Evolutionary conservation across 192 early-diverging fungal species (phyloP), one percentile per base, ranked within the genome.

Genomic region (Linnemannia schmuckeri): DNA sequence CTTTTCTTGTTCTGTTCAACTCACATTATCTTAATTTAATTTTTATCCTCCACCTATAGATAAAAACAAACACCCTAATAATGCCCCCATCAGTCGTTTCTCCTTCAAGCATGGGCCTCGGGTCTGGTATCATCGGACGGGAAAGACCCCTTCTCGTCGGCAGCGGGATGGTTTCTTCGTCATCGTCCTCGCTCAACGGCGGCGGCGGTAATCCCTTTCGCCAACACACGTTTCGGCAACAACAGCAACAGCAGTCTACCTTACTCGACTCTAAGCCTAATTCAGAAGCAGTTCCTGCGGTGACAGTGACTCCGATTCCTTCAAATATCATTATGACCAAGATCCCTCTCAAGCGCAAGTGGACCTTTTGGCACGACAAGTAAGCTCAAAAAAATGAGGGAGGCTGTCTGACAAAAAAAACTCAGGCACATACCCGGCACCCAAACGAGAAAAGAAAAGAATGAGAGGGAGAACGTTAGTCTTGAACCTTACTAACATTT

Each of bases 351-450:
- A 76, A 66, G 33, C 70, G 87, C 70, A 79, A 83, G 27, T 89
- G 88, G 88, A 82, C 83, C 6, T 89, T 89, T 74, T 89, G 85
- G 81, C 88, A 87, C 37, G 88, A 89, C 77, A 89, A 87, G 88
- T 89, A 81, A 52, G 49, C 49, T 52, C 17, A 52, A 52, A 52
- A 52, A 6, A 52, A 20, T 1, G 49, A 6, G 18, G 5, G 49
- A 30, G 84, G 47, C 44, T 35, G 54, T 18, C 15, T 69, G 22
- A 15, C 74, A 76, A 33, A 33, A 57, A n/a, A 54, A 10, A 61
- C n/a, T 44, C 42, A 66, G 17, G 20, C 30, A 40, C 47, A 33
- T 20, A n/a, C 55, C n/a, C 12, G 12, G 9, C 44, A 46, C 12
- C 12, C 15, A 46, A 46, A 46, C 9, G 15, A 46, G 44, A 12